A percentile compares a stretch with the other conserved stretches of the same genome.
phyloP scores from a whole-genome alignment of 495 filamentous ascomycete genomes.

The Zalerion maritima region DNA sequence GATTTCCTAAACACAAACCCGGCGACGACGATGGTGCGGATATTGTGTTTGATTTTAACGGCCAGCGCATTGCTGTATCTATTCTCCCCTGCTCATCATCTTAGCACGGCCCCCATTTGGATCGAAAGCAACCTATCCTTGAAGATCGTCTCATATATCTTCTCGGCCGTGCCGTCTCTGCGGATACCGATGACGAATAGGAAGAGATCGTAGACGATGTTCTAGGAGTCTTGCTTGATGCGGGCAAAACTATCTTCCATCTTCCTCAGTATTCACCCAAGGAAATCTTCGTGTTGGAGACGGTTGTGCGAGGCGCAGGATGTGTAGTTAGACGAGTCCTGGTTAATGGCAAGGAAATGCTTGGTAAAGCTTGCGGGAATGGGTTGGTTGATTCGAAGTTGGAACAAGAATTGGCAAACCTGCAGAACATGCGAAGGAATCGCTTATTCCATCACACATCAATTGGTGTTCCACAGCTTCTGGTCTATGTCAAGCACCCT shows the following conservation, averaged over 20 bases:
- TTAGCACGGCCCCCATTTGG: background rate
- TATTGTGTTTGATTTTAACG: slow-evolving; percentile 3
- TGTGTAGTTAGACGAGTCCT: slow-evolving; percentile 5
- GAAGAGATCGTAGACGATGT: slow-evolving; percentile 4
- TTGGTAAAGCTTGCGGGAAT: slow-evolving; percentile 4
- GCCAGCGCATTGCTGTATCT: slow-evolving; percentile 2
- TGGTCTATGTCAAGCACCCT: slow-evolving; percentile 2
- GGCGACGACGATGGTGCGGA: slow-evolving; percentile 6
- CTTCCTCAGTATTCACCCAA: slow-evolving; percentile 4
- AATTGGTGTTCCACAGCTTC: slow-evolving; percentile 4
- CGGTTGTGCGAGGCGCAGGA: slow-evolving; percentile 5
- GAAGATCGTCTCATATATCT: slow-evolving; percentile 4
- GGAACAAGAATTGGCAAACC: slow-evolving; percentile 4
- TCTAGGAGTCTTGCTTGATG: slow-evolving; percentile 4
- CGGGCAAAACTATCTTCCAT: slow-evolving; percentile 5
- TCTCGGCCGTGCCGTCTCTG: slow-evolving; percentile 4
- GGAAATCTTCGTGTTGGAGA: slow-evolving; percentile 1
- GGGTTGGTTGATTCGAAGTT: slow-evolving; percentile 4
- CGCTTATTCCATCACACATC: background rate
- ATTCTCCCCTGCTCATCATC: slow-evolving; percentile 4
- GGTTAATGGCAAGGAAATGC: slow-evolving; percentile 6
- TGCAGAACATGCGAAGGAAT: slow-evolving; percentile 3
- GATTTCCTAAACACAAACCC: slow-evolving; percentile 2
- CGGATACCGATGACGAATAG: slow-evolving; percentile 3
- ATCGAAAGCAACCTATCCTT: slow-evolving; percentile 1